These are phyloP conservation scores for Metschnikowia borealis DNA, from an alignment of 805 yeast species.

Conservation along the genomic window DNA sequence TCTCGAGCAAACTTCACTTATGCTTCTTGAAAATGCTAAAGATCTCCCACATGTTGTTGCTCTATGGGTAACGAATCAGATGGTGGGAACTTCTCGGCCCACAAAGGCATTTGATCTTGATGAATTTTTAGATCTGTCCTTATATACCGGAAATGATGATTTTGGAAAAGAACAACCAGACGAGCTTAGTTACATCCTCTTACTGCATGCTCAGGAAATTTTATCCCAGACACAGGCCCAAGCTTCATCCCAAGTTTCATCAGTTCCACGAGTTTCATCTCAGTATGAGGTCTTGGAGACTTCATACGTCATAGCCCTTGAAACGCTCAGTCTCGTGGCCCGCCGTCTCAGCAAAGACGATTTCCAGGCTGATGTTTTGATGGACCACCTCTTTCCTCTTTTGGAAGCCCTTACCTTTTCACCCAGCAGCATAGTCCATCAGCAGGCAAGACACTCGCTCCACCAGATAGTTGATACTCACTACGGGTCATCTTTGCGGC, in stretches of 20 bases:
- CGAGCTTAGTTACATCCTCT: constrained; percentile 28
- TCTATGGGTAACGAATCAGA: constrained; percentile 33
- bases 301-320: constrained; percentile 40
- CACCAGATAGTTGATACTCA: constrained; percentile 46
- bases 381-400: constrained; percentile 69
- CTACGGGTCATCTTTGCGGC: constrained; percentile 48
- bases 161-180: constrained; percentile 11
- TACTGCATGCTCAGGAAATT: constrained; percentile 39
- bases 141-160: too few relatives aligned
- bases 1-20: background rate
- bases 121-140: constrained; percentile 15
- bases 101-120: constrained; percentile 9
- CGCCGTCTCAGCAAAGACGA: constrained; percentile 22
- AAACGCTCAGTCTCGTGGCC: constrained; percentile 37
- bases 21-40: background rate
- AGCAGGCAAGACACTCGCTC: constrained; percentile 54
- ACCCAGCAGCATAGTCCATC: constrained; percentile 42
- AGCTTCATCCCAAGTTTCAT: background rate
- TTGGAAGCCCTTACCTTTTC: constrained; percentile 64
- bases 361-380: constrained; percentile 49
- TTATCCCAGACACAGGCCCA: constrained; percentile 27
- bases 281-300: constrained; percentile 17
- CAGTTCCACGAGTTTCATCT: too few relatives aligned
- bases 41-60: constrained; percentile 11
- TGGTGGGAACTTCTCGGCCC: constrained; percentile 1